A percentile compares a stretch with the other conserved stretches of the same genome.
These are phyloP conservation scores for Xylaria sp. DNA, from an alignment of 2,329 filamentous ascomycete species.

Conservation along the genomic window DNA sequence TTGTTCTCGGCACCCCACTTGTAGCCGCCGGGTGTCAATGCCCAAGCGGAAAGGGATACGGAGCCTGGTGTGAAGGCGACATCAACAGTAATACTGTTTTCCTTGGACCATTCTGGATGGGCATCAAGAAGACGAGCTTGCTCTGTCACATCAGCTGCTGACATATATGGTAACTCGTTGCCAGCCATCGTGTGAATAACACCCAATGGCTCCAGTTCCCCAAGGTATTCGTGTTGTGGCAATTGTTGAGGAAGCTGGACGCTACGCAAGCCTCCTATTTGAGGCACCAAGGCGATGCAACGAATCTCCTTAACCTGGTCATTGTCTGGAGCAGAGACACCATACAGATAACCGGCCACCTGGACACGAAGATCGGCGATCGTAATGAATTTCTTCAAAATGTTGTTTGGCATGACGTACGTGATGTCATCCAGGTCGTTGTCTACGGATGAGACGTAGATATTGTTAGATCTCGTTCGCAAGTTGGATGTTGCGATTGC, in stretches of 20 bases:
- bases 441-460: conserved; percentile 97
- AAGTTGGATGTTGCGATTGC: conserved; percentile 97
- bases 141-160: conserved; percentile 89
- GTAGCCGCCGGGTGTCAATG: conserved; percentile 87
- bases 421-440: conserved; percentile 89
- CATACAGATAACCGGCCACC: conserved; percentile 95
- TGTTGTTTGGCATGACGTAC: conserved; percentile 99
- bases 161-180: conserved; percentile 96
- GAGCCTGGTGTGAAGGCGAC: conserved; percentile 97
- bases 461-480: conserved; percentile 93
- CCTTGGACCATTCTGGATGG: conserved; percentile 79
- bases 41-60: conserved; percentile 93
- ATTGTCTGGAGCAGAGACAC: conserved; percentile 89
- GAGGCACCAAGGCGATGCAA: conserved; percentile 96
- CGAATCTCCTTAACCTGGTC: conserved; percentile 96
- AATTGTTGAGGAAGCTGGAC: conserved; percentile 89
- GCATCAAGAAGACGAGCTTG: conserved; percentile 88
- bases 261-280: conserved; percentile 91
- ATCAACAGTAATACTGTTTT: conserved; percentile 91
- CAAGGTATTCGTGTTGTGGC: conserved; percentile 89
- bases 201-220: conserved; percentile 85
- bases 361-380: conserved; percentile 96
- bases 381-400: conserved; percentile 97
- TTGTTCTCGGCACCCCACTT: conserved; percentile 98
- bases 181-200: conserved; percentile 95